Evolutionary conservation across 768 basidiomycete genomes (phyloP), one percentile per base, ranked within the genome.

Genomic region (Boletus coccyginus): DNA sequence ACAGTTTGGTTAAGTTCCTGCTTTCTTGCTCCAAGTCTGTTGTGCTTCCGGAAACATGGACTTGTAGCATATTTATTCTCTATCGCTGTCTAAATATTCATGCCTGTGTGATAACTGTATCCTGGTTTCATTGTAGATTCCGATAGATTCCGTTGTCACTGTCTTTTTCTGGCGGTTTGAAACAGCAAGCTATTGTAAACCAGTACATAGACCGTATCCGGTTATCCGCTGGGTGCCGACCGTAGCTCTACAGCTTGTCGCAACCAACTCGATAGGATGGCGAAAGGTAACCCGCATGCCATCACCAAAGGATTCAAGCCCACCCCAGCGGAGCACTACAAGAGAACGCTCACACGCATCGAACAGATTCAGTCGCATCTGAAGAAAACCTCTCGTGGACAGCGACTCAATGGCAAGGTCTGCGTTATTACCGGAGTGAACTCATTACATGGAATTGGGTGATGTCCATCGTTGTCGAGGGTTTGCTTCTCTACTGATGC

Each of bases 391-490:
- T 77, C 84, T 32, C 79, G 86, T 41, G 72, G 77, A 31, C 75
- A 73, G 19, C 79, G 84, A 63, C 78, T 95, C 60, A 79, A 78
- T 66, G 84, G 79, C 59, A 95, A 93, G 70, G 90, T 94, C 27
- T 91, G 88, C 63, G 79, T 96, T 53, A 81, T 96, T 62, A 96
- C 94, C 1, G 94, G 94, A 17, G 92, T 88, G 32, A 88, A 90
- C 32, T 94, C 92, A 19, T 67, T 88, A 61, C 86, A 87, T 67
- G 94, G 94, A 17, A 97, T 97, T 57, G 94, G 94, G 88, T 94
- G 73, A 61, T 48, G 53, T 59, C 46, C 39, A 58, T 47, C 48
- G 46, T 60, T 58, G 50, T 48, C 46, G n/a, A 32, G 24, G 29
- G 46, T 41, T 45, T 38, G 44, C 44, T 45, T 38, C n/a, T 41